Percentiles rank a stretch among this genome's conserved stretches.
Evolutionary conservation across 2,329 filamentous ascomycete genomes (phyloP).

Genomic region (Albophoma yamanashiensis): DNA sequence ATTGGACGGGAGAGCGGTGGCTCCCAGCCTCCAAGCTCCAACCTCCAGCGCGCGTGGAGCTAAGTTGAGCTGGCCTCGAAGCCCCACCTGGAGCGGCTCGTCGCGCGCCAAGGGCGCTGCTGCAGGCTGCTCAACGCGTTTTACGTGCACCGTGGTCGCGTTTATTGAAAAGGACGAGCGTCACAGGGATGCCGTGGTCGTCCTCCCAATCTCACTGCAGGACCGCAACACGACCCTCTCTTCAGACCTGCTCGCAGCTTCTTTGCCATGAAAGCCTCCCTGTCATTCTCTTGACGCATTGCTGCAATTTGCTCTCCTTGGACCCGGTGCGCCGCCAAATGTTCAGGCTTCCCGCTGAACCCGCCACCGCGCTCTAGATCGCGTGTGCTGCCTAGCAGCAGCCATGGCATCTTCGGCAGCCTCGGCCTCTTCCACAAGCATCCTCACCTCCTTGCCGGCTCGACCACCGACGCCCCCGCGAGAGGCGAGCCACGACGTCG

Average conservation of each 20-base stretch:
- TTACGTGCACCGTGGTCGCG: conserved; percentile 6
- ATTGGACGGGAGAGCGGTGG: not conserved
- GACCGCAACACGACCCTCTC: not conserved
- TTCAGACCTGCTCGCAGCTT: not conserved
- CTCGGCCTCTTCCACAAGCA: conserved; percentile 18
- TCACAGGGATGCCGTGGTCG: not conserved
- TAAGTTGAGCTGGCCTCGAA: not conserved
- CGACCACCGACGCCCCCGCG: conserved; percentile 60
- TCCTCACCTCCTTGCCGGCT: conserved; percentile 42
- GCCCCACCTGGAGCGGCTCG: not conserved
- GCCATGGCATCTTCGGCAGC: conserved; percentile 31
- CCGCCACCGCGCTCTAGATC: conserved; percentile 23
- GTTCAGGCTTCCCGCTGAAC: conserved; percentile 1
- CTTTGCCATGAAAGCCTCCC: not conserved
- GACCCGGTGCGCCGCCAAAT: not conserved
- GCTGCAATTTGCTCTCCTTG: not conserved
- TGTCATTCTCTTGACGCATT: not conserved
- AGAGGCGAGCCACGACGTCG: conserved; percentile 32
- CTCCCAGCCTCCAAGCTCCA: not conserved
- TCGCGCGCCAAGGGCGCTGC: not conserved
- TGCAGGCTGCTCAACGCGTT: conserved; percentile 1
- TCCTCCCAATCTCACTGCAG: not conserved
- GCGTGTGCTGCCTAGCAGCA: conserved; percentile 25
- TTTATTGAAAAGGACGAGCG: not conserved
- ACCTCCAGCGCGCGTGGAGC: not conserved